A percentile compares a stretch with the other conserved stretches of the same genome.
These are phyloP conservation scores for Leccinum sublutescens DNA, from an alignment of 768 basidiomycete genomes.

Conservation along the genomic window DNA sequence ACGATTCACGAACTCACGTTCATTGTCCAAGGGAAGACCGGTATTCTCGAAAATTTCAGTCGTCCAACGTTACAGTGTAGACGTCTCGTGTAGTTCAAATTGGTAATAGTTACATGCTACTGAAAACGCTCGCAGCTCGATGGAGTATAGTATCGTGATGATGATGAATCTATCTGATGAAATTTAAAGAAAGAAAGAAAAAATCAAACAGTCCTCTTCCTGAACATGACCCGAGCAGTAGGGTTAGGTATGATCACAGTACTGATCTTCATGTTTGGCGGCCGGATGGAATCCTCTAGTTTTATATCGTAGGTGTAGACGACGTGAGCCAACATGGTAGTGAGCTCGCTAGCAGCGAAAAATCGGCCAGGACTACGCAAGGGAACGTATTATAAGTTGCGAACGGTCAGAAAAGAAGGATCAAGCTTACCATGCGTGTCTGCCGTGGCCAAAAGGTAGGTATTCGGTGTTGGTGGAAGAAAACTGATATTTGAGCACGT, in stretches of 20 bases:
- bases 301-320: not conserved
- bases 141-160: not conserved
- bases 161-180: not conserved
- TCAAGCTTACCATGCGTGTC: not conserved
- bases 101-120: not conserved
- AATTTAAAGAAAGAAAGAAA: not conserved
- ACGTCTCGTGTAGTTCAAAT: no score
- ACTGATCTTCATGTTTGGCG: not conserved
- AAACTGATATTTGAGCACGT: not conserved
- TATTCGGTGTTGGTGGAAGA: not conserved
- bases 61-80: no score
- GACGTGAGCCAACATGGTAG: not conserved
- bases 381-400: not conserved
- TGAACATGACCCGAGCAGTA: not conserved
- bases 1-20: no score
- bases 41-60: no score
- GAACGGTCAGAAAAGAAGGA: not conserved
- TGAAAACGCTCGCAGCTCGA: not conserved
- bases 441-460: not conserved
- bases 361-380: not conserved
- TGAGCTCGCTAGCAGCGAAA: not conserved
- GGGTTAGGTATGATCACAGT: not conserved
- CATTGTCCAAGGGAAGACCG: no score
- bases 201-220: not conserved
- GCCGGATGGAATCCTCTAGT: not conserved